Evolutionary conservation across 257 asterid species (phyloP).

Genomic region (Haberlea rhodopensis): DNA sequence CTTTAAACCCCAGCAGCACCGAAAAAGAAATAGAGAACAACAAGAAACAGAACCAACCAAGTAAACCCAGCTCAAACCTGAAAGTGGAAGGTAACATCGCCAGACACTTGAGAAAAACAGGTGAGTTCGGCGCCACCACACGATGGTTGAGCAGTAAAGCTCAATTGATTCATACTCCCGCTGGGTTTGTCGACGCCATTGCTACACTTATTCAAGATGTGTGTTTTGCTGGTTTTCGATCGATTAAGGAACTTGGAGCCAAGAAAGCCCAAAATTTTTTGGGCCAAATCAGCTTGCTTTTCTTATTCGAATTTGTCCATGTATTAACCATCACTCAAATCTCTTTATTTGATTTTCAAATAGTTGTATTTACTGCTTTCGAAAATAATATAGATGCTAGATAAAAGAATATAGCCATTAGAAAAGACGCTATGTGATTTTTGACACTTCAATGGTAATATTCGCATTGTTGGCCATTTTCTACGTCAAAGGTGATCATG

Average conservation of each 20-base stretch:
- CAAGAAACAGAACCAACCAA: not conserved
- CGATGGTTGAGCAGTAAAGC: conserved; percentile 20
- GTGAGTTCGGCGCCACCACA: conserved; percentile 50
- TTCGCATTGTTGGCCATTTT: too few species aligned
- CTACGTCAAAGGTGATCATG: too few species aligned
- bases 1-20: not conserved
- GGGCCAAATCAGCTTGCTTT: too few species aligned
- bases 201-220: conserved; percentile 13
- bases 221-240: too few species aligned
- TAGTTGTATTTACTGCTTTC: too few species aligned
- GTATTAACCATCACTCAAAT: too few species aligned
- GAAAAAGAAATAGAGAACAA: conserved; percentile 10
- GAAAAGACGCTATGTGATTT: too few species aligned
- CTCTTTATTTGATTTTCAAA: too few species aligned
- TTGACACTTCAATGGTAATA: too few species aligned
- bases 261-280: not conserved
- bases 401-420: too few species aligned
- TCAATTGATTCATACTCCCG: conserved; percentile 25
- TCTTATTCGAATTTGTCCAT: too few species aligned
- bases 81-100: conserved; percentile 59
- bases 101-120: conserved; percentile 64
- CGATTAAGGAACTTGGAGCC: not conserved
- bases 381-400: too few species aligned
- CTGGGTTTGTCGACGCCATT: conserved; percentile 19
- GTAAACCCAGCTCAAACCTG: conserved; percentile 38